Conservation (phyloP, 2,329 filamentous ascomycete genomes). For the Ilyonectria mors-panacis region DNA sequence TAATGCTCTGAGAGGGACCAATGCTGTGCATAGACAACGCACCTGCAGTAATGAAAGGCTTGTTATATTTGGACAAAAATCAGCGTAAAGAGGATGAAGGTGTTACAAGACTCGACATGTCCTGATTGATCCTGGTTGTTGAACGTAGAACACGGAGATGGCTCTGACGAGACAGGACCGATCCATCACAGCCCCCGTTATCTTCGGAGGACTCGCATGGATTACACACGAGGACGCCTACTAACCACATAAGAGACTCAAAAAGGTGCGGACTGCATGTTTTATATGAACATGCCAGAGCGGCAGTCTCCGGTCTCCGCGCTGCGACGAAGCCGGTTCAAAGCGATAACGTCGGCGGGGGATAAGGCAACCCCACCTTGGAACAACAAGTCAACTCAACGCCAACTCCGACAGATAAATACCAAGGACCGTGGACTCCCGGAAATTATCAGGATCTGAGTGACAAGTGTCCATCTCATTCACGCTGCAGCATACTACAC, state of each 20-base stretch:
- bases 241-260: not conserved
- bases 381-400: conserved; percentile 31
- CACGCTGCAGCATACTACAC: not conserved
- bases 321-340: conserved; percentile 28
- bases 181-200: not conserved
- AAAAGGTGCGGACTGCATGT: not conserved
- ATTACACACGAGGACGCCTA: not conserved
- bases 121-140: not conserved
- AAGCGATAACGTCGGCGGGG: conserved; percentile 39
- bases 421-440: not conserved
- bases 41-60: conserved; percentile 16
- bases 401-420: conserved; percentile 15
- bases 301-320: conserved; percentile 26
- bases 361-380: conserved; percentile 40
- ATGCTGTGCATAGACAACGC: conserved; percentile 16
- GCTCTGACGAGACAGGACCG: not conserved
- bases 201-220: not conserved
- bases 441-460: not conserved
- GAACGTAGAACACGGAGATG: too few relatives aligned
- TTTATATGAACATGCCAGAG: not conserved
- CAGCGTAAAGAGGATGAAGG: not conserved
- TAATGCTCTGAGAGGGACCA: not conserved
- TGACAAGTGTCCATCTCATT: conserved; percentile 2
- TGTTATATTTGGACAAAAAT: not conserved
- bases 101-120: not conserved